phyloP scores from a whole-genome alignment of 495 filamentous ascomycete genomes.

The Apiosordaria backusii region DNA sequence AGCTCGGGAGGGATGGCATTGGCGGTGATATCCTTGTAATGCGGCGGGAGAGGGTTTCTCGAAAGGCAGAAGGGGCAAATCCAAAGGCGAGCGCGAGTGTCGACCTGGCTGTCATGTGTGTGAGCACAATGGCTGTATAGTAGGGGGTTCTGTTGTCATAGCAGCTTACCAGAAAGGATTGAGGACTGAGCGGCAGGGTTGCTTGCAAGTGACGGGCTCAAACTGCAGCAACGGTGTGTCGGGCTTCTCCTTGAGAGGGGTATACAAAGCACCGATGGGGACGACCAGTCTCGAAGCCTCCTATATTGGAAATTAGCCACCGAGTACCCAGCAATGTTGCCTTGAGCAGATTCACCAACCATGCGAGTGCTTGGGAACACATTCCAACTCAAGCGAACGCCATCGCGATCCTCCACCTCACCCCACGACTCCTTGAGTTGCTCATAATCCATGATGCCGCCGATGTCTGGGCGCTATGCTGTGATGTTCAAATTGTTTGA shows the following conservation, averaged over 20 bases:
- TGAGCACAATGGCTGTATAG: slow-evolving; percentile 22
- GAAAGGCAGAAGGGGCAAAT: slow-evolving; percentile 98
- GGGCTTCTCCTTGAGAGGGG: slow-evolving; percentile 91
- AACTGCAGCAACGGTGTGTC: slow-evolving; percentile 89
- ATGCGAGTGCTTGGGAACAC: slow-evolving; percentile 98
- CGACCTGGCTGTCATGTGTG: slow-evolving; percentile 69
- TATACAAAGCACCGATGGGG: slow-evolving; percentile 94
- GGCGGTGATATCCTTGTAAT: slow-evolving; percentile 98
- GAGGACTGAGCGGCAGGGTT: slow-evolving; percentile 90
- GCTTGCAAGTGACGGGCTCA: slow-evolving; percentile 96
- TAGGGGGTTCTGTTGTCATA: slow-evolving; percentile 4
- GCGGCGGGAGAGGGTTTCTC: slow-evolving; percentile 89
- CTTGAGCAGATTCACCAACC: slow-evolving; percentile 43
- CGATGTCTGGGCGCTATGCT: slow-evolving; percentile 8
- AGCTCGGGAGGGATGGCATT: slow-evolving; percentile 94
- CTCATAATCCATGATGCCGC: slow-evolving; percentile 51
- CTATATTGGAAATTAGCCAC: slow-evolving; percentile 42
- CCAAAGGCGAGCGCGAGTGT: slow-evolving; percentile 92
- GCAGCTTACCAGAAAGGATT: slow-evolving; percentile 85
- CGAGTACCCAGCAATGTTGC: slow-evolving; percentile 1
- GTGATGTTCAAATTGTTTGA: neutral
- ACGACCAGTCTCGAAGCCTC: slow-evolving; percentile 97
- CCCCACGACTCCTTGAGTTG: slow-evolving; percentile 93
- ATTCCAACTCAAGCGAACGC: slow-evolving; percentile 97
- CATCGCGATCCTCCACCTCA: slow-evolving; percentile 95